Base-by-base conservation (phyloP, 139 green algal genomes). In the Picochlorum sp. region DNA sequence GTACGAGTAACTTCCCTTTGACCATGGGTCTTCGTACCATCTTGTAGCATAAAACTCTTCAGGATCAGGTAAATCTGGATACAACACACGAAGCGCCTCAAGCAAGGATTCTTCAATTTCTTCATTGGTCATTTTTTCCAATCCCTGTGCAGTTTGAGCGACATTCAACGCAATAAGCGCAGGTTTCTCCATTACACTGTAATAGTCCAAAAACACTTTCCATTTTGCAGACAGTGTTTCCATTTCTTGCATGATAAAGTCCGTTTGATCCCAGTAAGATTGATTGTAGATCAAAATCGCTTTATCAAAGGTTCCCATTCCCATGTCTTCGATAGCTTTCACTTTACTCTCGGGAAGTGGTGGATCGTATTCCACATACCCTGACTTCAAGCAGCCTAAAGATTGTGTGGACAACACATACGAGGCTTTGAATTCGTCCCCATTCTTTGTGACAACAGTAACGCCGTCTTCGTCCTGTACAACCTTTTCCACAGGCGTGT, bases 281-380 rank as follows among this genome's bases (percentile, higher is more conserved):
- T 67, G 22, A 8, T 81, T 44, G 62, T 86, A 93, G 56, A 87
- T 57, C 45, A 92, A 63, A 7, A 91, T 47, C 44, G 82, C 63
- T 70, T 82, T 72, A 55, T 72, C 45, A 18, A 72, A 72, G 24
- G 54, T 28, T 7, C 31, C 57, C 25, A 33, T 63, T 32, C 54
- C 47, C 74, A 89, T 91, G 61, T 87, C 74, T 10, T 81, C 55
- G 14, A 81, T 71, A 0, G 82, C 85, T 30, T 72, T 12, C 18
- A 32, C 32, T 39, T 78, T 90, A 57, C 52, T 49, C 16, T 49
- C 33, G 0, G 72, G 73, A 49, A 93, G 73, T 4, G 67, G 33
- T 3, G 85, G 85, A 1, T 39, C 33, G 50, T 89, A 91, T 9
- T n/a, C 31, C 18, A 87, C 68, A 3, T 36, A 44, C 1, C 54